A percentile compares a stretch with the other conserved stretches of the same genome.
These are phyloP conservation scores for Hippophae gyantsensis DNA, from an alignment of 306 rosid genomes.

Conservation along the genomic window DNA sequence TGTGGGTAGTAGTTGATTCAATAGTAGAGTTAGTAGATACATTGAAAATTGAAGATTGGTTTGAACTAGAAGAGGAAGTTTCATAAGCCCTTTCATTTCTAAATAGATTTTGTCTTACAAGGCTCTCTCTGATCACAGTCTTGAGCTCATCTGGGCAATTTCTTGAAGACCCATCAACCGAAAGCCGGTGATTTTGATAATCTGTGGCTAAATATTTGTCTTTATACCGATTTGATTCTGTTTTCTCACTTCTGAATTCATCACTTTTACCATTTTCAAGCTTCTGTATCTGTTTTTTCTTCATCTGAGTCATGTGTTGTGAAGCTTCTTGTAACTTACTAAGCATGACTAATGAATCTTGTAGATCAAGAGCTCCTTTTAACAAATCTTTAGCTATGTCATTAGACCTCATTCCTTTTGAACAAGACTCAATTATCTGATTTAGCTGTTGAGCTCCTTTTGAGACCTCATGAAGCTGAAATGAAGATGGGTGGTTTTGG, in stretches of 20 bases:
- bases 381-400: conserved; percentile 64
- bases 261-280: conserved; percentile 29
- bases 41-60: conserved; percentile 44
- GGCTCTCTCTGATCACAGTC: conserved; percentile 36
- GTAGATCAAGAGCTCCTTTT: conserved; percentile 75
- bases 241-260: conserved; percentile 19
- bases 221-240: conserved; percentile 16
- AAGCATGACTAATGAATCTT: conserved; percentile 62
- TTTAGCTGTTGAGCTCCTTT: conserved; percentile 68
- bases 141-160: conserved; percentile 33
- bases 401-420: conserved; percentile 42
- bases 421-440: conserved; percentile 70
- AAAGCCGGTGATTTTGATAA: conserved; percentile 31
- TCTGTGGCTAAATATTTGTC: conserved; percentile 25
- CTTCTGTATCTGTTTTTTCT: conserved; percentile 30
- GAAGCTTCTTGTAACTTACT: conserved; percentile 73
- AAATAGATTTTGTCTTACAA: conserved; percentile 22
- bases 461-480: conserved; percentile 67
- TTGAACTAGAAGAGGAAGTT: conserved; percentile 55
- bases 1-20: conserved; percentile 19
- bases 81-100: conserved; percentile 29
- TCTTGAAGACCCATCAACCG: conserved; percentile 43
- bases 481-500: conserved; percentile 41
- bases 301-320: conserved; percentile 27
- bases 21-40: conserved; percentile 34